Evolutionary conservation across 345 rosid genomes (phyloP).

Genomic region (Citropsis articulata): DNA sequence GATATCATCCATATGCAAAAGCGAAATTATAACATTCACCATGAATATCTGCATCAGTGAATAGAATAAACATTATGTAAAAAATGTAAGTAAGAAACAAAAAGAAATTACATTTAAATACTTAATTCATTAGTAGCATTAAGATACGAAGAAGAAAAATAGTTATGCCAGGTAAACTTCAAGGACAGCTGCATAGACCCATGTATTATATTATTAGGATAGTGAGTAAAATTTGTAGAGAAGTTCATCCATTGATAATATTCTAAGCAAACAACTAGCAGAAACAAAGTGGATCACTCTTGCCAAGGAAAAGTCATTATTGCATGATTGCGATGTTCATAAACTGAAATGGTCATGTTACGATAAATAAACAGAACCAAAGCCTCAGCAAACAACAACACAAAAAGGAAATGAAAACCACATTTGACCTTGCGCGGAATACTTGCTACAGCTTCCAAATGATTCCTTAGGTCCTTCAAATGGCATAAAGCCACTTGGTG

Average conservation of each 20-base stretch:
- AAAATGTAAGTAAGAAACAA: slow-evolving; percentile 6
- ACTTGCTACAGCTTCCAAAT: slow-evolving; percentile 73
- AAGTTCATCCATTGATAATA: slow-evolving; percentile 7
- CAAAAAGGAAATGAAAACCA: slow-evolving; percentile 7
- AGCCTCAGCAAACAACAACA: background rate
- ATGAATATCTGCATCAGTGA: slow-evolving; percentile 75
- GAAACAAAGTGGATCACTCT: slow-evolving; percentile 8
- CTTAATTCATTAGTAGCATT: background rate
- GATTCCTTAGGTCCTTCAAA: slow-evolving; percentile 70
- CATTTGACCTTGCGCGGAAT: slow-evolving; percentile 76
- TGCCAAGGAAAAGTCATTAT: background rate
- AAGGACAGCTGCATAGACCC: background rate
- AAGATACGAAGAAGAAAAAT: background rate
- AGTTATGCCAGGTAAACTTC: background rate
- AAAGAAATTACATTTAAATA: background rate
- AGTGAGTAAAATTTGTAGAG: background rate
- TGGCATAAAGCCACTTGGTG: slow-evolving; percentile 54
- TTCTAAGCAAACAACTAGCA: slow-evolving; percentile 2
- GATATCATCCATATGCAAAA: slow-evolving; percentile 80
- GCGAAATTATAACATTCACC: slow-evolving; percentile 86
- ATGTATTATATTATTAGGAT: background rate
- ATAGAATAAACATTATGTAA: slow-evolving; percentile 24
- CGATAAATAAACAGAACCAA: slow-evolving; percentile 6
- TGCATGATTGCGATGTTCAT: background rate
- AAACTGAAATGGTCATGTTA: background rate